These are phyloP conservation scores for Ceratobasidium sp. DNA, from an alignment of 1,284 basidiomycete genomes.

Conservation along the genomic window DNA sequence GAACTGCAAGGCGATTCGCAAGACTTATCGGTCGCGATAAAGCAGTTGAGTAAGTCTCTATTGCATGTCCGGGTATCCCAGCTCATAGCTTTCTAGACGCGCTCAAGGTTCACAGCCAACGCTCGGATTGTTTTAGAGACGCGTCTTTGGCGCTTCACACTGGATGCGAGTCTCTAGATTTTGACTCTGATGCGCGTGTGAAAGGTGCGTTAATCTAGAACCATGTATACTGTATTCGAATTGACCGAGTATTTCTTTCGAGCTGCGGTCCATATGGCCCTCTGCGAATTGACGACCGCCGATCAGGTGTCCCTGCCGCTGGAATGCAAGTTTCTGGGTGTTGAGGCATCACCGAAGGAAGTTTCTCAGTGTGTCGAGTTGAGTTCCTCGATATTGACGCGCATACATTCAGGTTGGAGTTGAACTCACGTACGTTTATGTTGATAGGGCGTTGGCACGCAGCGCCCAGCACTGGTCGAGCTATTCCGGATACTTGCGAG, in stretches of 20 bases:
- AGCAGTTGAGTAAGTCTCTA: conserved; percentile 2
- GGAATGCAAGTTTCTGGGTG: conserved; percentile 28
- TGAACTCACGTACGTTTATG: background rate
- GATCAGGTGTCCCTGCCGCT: conserved; percentile 33
- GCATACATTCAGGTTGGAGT: conserved; percentile 36
- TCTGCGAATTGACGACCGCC: conserved; percentile 42
- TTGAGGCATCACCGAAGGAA: background rate
- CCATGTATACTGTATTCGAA: too few relatives aligned
- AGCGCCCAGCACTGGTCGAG: conserved; percentile 44
- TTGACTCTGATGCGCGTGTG: conserved; percentile 10
- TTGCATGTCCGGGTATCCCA: background rate
- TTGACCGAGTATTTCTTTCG: too few relatives aligned
- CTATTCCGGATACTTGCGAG: conserved; percentile 42
- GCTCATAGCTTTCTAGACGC: background rate
- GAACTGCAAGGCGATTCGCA: background rate
- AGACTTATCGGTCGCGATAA: background rate
- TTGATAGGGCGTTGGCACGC: conserved; percentile 29
- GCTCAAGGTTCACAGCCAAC: conserved; percentile 12
- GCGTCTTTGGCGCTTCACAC: conserved; percentile 8
- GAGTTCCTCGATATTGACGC: background rate
- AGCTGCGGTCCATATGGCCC: conserved; percentile 37
- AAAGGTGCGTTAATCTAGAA: conserved; percentile 1
- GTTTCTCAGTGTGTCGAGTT: conserved; percentile 35
- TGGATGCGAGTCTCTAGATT: conserved; percentile 33
- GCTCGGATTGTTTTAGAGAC: conserved; percentile 36